A percentile compares a stretch with the other conserved stretches of the same genome.
Evolutionary conservation across 208 protist genomes (phyloP).

Genomic region (Angomonas deanei): DNA sequence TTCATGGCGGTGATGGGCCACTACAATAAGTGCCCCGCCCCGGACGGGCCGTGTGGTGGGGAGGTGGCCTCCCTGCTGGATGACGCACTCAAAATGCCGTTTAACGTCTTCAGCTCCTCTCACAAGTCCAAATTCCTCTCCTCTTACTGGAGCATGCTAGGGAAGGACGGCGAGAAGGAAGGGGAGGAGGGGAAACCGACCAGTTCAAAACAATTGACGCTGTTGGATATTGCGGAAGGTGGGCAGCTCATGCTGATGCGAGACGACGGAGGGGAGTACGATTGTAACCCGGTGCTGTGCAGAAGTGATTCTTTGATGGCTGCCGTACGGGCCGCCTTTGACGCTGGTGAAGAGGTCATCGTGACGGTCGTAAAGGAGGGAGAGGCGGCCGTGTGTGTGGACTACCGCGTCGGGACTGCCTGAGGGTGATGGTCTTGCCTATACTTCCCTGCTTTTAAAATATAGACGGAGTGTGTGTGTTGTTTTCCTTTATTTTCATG

Average conservation of each 20-base stretch:
- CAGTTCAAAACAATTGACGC: no score
- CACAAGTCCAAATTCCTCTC: constrained; percentile 39
- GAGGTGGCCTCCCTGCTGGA: constrained; percentile 33
- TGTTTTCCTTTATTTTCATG: no score
- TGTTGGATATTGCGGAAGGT: not conserved
- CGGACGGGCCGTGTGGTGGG: constrained; percentile 11
- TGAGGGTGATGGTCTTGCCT: no score
- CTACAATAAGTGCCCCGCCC: constrained; percentile 20
- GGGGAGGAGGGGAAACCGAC: no score
- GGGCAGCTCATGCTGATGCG: not conserved
- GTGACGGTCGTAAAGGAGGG: not conserved
- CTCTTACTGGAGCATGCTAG: constrained; percentile 34
- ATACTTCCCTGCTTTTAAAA: no score
- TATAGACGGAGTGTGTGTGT: no score
- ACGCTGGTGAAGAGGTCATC: not conserved
- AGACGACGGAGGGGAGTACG: not conserved
- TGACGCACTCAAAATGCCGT: constrained; percentile 54
- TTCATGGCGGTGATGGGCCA: constrained; percentile 44
- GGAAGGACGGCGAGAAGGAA: constrained; percentile 4
- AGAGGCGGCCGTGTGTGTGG: not conserved
- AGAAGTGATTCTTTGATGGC: not conserved
- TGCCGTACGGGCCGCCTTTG: not conserved
- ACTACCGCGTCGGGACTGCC: not conserved
- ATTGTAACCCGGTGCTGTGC: not conserved
- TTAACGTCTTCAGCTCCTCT: constrained; percentile 38